A percentile compares a stretch with the other conserved stretches of the same genome.
Conservation (phyloP, 2,329 filamentous ascomycete genomes). For the Scedosporium boydii region DNA sequence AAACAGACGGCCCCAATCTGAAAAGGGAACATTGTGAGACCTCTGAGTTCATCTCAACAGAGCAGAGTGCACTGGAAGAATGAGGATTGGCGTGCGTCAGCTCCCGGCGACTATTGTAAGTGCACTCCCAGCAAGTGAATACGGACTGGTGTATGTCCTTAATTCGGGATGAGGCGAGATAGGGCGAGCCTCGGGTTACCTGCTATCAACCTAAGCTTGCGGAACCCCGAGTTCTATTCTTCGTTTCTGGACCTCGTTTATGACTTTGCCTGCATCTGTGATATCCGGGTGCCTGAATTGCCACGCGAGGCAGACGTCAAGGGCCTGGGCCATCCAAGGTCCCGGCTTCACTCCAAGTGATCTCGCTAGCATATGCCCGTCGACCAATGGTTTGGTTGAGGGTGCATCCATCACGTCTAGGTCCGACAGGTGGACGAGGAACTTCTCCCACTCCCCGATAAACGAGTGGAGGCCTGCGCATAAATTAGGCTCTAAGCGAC, state of each 20-base stretch:
- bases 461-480: conserved; percentile 34
- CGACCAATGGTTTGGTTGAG: conserved; percentile 54
- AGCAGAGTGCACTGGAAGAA: too few species aligned
- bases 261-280: conserved; percentile 46
- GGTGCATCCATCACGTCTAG: conserved; percentile 49
- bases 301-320: conserved; percentile 78
- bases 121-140: too few species aligned
- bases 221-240: conserved; percentile 43
- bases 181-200: not conserved
- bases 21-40: too few species aligned
- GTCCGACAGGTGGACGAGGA: conserved; percentile 44
- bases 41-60: too few species aligned
- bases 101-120: too few species aligned
- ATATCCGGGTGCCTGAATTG: conserved; percentile 70
- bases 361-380: conserved; percentile 64
- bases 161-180: too few species aligned
- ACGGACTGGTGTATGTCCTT: too few species aligned
- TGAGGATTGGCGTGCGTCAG: too few species aligned
- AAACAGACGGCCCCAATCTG: too few species aligned
- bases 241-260: conserved; percentile 48
- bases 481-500: conserved; percentile 7
- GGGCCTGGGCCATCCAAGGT: conserved; percentile 72
- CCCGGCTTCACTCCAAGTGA: conserved; percentile 63
- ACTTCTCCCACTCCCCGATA: conserved; percentile 40
- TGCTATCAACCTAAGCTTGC: not conserved